A percentile compares a stretch with the other conserved stretches of the same genome.
Evolutionary conservation across 768 basidiomycete genomes (phyloP).

Genomic region (Lanmaoa rubissima): DNA sequence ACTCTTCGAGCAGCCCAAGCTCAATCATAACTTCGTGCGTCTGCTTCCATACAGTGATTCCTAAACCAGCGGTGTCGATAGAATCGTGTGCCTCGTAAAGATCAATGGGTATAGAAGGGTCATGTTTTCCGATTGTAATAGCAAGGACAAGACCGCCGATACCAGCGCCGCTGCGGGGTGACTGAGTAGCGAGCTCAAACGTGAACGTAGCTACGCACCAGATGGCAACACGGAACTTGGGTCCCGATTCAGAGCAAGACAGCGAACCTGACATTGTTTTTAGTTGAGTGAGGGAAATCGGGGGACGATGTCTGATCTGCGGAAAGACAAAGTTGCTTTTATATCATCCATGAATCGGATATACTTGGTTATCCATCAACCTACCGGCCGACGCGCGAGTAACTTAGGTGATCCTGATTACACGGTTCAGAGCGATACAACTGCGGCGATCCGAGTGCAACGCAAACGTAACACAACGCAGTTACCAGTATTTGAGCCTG

Average conservation of each 20-base stretch:
- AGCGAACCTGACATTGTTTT: neutral
- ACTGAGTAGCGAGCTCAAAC: neutral
- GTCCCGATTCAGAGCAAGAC: neutral
- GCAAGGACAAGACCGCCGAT: slow-evolving; percentile 46
- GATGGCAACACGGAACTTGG: slow-evolving; percentile 22
- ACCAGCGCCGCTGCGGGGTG: slow-evolving; percentile 34
- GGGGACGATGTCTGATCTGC: neutral
- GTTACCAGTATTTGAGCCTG: too few relatives aligned
- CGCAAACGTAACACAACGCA: too few relatives aligned
- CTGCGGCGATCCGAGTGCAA: too few relatives aligned
- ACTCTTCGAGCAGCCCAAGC: slow-evolving; percentile 41
- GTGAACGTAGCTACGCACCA: slow-evolving; percentile 7
- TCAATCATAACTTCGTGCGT: slow-evolving; percentile 43
- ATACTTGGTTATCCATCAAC: neutral
- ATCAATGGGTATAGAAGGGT: slow-evolving; percentile 35
- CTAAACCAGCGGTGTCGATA: slow-evolving; percentile 39
- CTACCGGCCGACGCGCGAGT: too few relatives aligned
- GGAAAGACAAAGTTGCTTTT: neutral
- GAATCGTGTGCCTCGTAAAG: slow-evolving; percentile 46
- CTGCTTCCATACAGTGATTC: slow-evolving; percentile 44
- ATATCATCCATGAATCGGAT: neutral
- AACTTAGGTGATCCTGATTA: neutral
- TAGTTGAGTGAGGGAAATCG: neutral
- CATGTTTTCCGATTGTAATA: slow-evolving; percentile 33
- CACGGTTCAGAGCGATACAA: too few relatives aligned